Conservation (phyloP, 2,329 filamentous ascomycete genomes). For the Ophiostoma quercus region DNA sequence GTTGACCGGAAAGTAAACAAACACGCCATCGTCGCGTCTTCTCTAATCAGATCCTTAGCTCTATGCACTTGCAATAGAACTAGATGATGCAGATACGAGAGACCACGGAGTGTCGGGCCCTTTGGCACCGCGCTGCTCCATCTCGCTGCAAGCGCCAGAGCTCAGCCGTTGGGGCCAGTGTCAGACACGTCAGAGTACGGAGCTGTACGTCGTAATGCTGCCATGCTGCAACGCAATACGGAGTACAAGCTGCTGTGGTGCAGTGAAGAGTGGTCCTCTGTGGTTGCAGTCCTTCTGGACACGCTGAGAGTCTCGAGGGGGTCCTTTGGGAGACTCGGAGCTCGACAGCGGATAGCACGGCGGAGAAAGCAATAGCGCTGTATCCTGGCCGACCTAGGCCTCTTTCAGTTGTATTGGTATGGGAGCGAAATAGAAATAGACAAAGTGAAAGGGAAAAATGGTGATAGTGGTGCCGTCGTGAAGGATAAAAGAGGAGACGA, state of each 20-base stretch:
- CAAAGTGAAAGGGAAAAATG: not conserved
- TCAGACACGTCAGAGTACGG: conserved; percentile 2
- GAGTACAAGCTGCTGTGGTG: not conserved
- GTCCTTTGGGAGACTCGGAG: not conserved
- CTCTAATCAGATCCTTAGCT: not conserved
- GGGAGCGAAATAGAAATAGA: conserved; percentile 5
- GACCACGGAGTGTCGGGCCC: not conserved
- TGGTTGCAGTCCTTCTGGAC: not conserved
- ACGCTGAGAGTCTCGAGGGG: not conserved
- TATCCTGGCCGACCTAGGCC: not conserved
- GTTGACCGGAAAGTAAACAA: conserved; percentile 2
- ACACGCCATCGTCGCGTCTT: not conserved
- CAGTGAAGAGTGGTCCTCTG: not conserved
- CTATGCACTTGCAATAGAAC: not conserved
- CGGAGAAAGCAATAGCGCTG: not conserved
- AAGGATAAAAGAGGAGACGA: conserved; percentile 6
- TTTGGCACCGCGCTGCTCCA: not conserved
- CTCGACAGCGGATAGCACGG: conserved; percentile 8
- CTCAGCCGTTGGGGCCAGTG: not conserved
- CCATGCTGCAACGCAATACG: not conserved
- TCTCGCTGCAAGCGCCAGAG: not conserved
- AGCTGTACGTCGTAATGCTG: conserved; percentile 3
- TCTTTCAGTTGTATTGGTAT: conserved; percentile 9
- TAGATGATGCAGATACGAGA: not conserved
- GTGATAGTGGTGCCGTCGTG: not conserved